Base-by-base conservation (phyloP, 257 asterid genomes). In the Solanum rostratum region DNA sequence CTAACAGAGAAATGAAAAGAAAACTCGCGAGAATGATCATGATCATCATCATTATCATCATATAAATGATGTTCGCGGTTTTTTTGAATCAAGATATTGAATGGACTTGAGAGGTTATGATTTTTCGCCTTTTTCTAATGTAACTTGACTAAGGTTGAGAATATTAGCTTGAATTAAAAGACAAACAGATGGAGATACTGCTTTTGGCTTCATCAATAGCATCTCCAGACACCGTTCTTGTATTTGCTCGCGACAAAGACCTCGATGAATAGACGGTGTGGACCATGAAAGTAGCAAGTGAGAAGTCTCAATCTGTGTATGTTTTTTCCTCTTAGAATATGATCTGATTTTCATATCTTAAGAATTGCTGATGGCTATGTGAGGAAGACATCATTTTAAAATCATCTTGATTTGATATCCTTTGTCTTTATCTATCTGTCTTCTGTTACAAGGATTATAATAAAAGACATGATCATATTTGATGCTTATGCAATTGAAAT, bases 1-100 rank as follows among this genome's bases (percentile, higher is more conserved):
- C n/a, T 41, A 88, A 73, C 82, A 88, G 63, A 79, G 85, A 87
- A 19, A 84, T 27, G 50, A 85, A 80, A 43, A 90, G 54, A 86
- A 76, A 27, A 87, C 60, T 70, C 5, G 87, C 41, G 10, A 74
- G 22, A 45, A 90, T 70, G 76, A 60, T 57, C 8, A 81, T 57
- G 24, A 80, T 80, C 18, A 54, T 5, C 54, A 50, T 80, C 27
- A n/a, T n/a, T n/a, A 55, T 39, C 29, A 53, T 79, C 20, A 27
- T 18, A 24, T 57, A 50, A 80, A 57, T 57, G 24, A 57, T 81
- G 84, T 43, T 73, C 3, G 1, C 12, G 10, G 20, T 43, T 43
- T 71, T 45, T 43, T 3, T 70, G 10, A 45, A 81, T n/a, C 59
- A 7, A 55, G 24, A n/a, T 37, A 24, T 49, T 27, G 39, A 22